These are phyloP conservation scores for Jaenimonas drosophilae DNA, from an alignment of 208 protist species.

Conservation along the genomic window DNA sequence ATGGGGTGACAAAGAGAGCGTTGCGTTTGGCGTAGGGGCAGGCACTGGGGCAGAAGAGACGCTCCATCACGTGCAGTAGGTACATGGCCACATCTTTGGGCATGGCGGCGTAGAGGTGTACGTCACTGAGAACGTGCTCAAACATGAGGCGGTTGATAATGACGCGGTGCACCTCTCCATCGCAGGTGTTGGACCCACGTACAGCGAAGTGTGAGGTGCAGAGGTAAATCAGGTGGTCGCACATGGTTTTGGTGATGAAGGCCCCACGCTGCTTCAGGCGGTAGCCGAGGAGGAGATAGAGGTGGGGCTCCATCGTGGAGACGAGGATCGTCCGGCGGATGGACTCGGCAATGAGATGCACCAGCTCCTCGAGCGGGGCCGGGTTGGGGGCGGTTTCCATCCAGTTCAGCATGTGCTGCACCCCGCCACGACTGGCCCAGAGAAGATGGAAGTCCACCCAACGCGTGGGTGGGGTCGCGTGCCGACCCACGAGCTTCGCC, in stretches of 20 bases:
- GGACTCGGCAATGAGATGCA: conserved; percentile 32
- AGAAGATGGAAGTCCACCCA: conserved; percentile 69
- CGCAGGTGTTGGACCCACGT: too few species aligned
- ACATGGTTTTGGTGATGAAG: conserved; percentile 37
- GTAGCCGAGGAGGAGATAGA: conserved; percentile 57
- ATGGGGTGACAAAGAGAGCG: conserved; percentile 35
- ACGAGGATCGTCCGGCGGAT: conserved; percentile 25
- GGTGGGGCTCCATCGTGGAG: conserved; percentile 36
- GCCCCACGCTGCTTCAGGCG: conserved; percentile 38
- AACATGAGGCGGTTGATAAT: conserved; percentile 78
- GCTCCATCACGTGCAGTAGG: conserved; percentile 30
- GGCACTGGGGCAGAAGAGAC: conserved; percentile 35
- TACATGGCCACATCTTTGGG: conserved; percentile 28
- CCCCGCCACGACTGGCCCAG: conserved; percentile 49
- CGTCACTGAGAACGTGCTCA: conserved; percentile 52
- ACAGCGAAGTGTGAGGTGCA: conserved; percentile 22
- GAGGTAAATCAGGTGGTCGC: conserved; percentile 43
- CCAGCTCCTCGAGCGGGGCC: conserved; percentile 32
- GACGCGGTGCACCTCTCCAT: conserved; percentile 48
- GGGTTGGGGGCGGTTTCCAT: conserved; percentile 25
- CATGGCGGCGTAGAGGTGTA: conserved; percentile 37
- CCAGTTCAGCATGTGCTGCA: conserved; percentile 62
- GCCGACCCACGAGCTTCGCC: conserved; percentile 58
- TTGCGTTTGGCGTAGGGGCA: conserved; percentile 66
- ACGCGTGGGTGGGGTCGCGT: conserved; percentile 44